phyloP scores from a whole-genome alignment of 805 yeast species.

The Yarrowia deformans region DNA sequence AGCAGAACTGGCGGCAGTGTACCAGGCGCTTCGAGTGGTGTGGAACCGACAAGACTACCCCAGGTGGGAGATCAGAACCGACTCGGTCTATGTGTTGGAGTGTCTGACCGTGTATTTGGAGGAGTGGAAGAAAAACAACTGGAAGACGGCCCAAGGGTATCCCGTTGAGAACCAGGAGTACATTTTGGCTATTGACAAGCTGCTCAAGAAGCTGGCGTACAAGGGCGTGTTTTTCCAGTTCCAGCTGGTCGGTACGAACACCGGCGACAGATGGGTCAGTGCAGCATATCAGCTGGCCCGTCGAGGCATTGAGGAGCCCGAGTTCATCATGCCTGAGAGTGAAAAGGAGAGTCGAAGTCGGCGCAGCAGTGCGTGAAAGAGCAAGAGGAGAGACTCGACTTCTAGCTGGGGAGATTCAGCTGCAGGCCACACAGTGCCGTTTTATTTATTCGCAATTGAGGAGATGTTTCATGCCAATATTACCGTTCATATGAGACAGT shows the following conservation, averaged over 20 bases:
- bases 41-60: slow-evolving; percentile 48
- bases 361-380: not conserved
- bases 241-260: slow-evolving; percentile 8
- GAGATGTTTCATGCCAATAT: not conserved
- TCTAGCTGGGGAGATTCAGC: too few relatives aligned
- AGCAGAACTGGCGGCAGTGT: slow-evolving; percentile 78
- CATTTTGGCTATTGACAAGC: slow-evolving; percentile 51
- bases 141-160: slow-evolving; percentile 56
- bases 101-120: slow-evolving; percentile 64
- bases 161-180: slow-evolving; percentile 62
- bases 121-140: slow-evolving; percentile 66
- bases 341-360: slow-evolving; percentile 28
- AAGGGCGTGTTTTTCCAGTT: slow-evolving; percentile 28
- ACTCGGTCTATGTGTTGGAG: slow-evolving; percentile 71
- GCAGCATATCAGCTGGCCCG: slow-evolving; percentile 5
- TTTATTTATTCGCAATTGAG: slow-evolving; percentile 3
- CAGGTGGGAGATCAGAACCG: slow-evolving; percentile 60
- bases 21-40: slow-evolving; percentile 60
- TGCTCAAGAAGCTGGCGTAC: slow-evolving; percentile 52
- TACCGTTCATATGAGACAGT: too few relatives aligned
- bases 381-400: not conserved
- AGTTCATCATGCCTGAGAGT: slow-evolving; percentile 28
- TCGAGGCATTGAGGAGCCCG: slow-evolving; percentile 22
- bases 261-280: slow-evolving; percentile 5
- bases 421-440: too few relatives aligned